Evolutionary conservation across 2,329 filamentous ascomycete species (phyloP).

Genomic region (Aspergillus sp.): DNA sequence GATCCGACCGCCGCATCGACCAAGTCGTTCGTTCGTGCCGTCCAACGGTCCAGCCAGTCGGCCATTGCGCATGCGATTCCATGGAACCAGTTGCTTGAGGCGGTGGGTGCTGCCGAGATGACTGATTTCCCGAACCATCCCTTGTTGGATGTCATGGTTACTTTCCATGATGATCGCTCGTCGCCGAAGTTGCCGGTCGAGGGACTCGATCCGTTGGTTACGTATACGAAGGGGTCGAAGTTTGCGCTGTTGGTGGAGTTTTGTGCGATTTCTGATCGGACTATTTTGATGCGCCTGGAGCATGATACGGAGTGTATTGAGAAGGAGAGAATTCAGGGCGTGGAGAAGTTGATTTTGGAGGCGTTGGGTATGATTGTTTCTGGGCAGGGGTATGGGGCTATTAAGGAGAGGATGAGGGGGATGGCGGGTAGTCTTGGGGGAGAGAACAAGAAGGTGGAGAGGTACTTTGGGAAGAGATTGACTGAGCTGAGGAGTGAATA

Average conservation of each 20-base stretch:
- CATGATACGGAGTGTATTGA: background rate
- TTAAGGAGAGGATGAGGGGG: background rate
- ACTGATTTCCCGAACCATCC: conserved; percentile 4
- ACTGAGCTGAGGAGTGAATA: background rate
- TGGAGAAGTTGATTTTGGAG: background rate
- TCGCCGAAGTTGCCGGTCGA: background rate
- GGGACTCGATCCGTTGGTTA: background rate
- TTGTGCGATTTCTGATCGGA: background rate
- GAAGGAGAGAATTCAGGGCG: background rate
- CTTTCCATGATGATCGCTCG: conserved; percentile 2
- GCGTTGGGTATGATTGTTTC: background rate
- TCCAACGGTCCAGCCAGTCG: conserved; percentile 1
- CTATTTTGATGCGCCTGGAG: background rate
- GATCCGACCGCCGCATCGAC: background rate
- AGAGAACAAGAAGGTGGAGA: background rate
- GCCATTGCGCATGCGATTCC: conserved; percentile 11
- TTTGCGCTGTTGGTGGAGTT: conserved; percentile 11
- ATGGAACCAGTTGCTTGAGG: conserved; percentile 1
- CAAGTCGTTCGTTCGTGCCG: background rate
- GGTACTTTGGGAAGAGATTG: background rate
- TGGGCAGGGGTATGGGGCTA: background rate
- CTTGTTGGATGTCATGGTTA: conserved; percentile 9
- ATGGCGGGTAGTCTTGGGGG: background rate
- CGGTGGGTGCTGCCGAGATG: background rate
- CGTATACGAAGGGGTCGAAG: conserved; percentile 8